phyloP scores from a whole-genome alignment of 345 rosid species.

The Rhizophora apiculata region DNA sequence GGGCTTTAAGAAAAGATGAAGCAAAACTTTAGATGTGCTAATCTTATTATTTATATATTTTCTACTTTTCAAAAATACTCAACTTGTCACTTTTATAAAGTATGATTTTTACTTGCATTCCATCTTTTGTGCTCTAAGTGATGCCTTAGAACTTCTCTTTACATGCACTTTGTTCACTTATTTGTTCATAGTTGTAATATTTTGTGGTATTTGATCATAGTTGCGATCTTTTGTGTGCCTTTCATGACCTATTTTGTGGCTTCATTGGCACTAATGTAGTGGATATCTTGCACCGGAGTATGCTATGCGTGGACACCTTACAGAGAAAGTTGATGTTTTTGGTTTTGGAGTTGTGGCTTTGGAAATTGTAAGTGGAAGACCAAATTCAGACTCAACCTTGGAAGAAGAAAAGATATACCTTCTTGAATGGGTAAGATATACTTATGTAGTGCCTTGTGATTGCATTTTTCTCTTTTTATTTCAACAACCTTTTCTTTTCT shows the following conservation, averaged over 20 bases:
- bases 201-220: neutral
- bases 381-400: constrained; percentile 46
- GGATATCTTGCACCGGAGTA: constrained; percentile 80
- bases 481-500: neutral
- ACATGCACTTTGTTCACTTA: neutral
- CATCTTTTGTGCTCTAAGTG: too few species aligned
- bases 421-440: constrained; percentile 59
- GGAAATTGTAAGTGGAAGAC: constrained; percentile 64
- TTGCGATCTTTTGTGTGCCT: neutral
- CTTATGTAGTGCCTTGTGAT: neutral
- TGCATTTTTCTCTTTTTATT: too few species aligned
- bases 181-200: neutral
- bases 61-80: too few species aligned
- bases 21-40: too few species aligned
- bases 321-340: constrained; percentile 71
- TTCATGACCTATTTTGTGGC: neutral
- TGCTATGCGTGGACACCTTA: constrained; percentile 68
- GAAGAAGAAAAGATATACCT: constrained; percentile 53
- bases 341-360: constrained; percentile 63
- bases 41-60: too few species aligned
- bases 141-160: neutral
- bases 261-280: constrained; percentile 8
- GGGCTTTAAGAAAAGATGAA: too few species aligned
- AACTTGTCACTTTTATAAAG: too few species aligned
- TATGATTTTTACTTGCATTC: too few species aligned